Evolutionary conservation across 306 rosid genomes (phyloP).

Genomic region (Hippophae gyantsensis): DNA sequence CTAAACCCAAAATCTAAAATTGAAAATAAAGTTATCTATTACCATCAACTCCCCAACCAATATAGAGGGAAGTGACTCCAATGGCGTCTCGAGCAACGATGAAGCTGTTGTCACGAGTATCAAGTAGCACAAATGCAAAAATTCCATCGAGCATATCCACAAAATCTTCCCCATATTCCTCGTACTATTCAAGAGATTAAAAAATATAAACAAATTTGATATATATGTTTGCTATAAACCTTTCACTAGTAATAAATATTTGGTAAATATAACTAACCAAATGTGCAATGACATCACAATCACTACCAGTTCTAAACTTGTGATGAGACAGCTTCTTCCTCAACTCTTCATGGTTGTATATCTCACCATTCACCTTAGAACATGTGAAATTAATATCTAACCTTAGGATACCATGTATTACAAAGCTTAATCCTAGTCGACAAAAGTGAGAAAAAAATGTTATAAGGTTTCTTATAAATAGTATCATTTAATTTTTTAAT

Average conservation of each 20-base stretch:
- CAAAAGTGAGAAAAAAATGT: too few relatives aligned
- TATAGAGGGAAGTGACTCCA: conserved; percentile 85
- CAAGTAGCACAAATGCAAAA: conserved; percentile 83
- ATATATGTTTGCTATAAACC: too few relatives aligned
- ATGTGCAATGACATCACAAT: conserved; percentile 95
- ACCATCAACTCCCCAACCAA: conserved; percentile 99
- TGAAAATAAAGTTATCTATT: background rate
- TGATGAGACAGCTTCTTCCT: conserved; percentile 64
- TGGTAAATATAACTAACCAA: conserved; percentile 34
- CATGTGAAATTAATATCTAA: background rate
- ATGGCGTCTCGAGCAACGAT: conserved; percentile 94
- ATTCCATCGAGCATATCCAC: conserved; percentile 93
- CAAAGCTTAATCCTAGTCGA: too few relatives aligned
- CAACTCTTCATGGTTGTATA: conserved; percentile 84
- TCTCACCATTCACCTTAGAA: conserved; percentile 86
- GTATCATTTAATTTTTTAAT: too few relatives aligned
- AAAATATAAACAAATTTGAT: background rate
- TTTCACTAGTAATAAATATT: background rate
- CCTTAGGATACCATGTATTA: too few relatives aligned
- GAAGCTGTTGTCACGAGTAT: conserved; percentile 89
- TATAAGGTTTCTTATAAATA: too few relatives aligned
- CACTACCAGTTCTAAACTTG: conserved; percentile 82
- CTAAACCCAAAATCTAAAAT: background rate
- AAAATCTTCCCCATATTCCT: conserved; percentile 77
- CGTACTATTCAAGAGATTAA: conserved; percentile 42